Conservation (phyloP, 352 stramenopile species). For the Paralagenidium karlingii region DNA sequence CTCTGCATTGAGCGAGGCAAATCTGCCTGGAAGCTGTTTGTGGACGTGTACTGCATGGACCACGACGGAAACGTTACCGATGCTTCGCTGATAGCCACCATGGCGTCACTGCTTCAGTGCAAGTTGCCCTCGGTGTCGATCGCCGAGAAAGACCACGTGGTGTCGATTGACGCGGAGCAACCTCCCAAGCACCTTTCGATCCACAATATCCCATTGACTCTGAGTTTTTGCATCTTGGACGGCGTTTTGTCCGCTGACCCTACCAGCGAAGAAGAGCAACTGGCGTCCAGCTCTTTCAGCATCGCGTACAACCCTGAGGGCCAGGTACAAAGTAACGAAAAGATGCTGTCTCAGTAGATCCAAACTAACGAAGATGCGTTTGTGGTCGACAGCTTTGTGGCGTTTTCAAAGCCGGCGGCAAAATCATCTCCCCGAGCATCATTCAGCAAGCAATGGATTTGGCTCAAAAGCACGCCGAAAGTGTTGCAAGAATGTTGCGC, state of each 20-base stretch:
- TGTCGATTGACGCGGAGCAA: constrained; percentile 46
- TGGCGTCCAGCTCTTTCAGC: constrained; percentile 37
- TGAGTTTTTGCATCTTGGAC: constrained; percentile 52
- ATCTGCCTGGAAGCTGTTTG: constrained; percentile 67
- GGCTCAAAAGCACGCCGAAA: constrained; percentile 17
- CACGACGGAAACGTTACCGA: constrained; percentile 76
- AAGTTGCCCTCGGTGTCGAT: constrained; percentile 45
- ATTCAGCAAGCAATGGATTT: constrained; percentile 53
- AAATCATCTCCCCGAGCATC: constrained; percentile 21
- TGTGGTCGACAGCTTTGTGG: constrained; percentile 21
- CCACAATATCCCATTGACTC: constrained; percentile 45
- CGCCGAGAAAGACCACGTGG: constrained; percentile 51
- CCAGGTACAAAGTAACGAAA: constrained; percentile 5
- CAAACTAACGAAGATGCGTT: no score
- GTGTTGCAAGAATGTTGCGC: not conserved
- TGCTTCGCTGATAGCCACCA: constrained; percentile 48
- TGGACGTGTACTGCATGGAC: constrained; percentile 73
- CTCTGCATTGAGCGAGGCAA: constrained; percentile 61
- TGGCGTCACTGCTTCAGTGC: constrained; percentile 53
- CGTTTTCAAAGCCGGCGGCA: constrained; percentile 60
- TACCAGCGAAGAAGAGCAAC: constrained; percentile 56
- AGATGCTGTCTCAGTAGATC: no score
- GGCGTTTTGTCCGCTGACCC: constrained; percentile 49
- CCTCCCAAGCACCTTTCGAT: constrained; percentile 3
- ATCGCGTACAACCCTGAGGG: constrained; percentile 50